Conservation (phyloP, 148 eudicot genomes). For the Chenopodium album region DNA sequence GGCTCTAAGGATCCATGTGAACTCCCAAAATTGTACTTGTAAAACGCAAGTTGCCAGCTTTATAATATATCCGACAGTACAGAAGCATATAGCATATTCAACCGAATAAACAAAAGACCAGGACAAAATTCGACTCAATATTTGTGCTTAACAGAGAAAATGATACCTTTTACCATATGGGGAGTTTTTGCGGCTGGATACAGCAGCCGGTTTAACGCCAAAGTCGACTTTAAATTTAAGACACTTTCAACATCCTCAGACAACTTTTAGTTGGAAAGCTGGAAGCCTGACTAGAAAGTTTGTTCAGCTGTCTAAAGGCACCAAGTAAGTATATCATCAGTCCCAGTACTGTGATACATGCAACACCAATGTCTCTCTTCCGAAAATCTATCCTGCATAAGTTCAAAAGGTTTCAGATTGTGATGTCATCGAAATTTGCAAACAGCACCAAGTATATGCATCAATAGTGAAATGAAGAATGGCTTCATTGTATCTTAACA, state of each 20-base stretch:
- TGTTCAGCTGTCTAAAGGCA: constrained; percentile 12
- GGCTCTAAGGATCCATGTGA: constrained; percentile 21
- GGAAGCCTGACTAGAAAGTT: constrained; percentile 8
- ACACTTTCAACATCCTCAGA: constrained; percentile 8
- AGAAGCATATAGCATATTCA: constrained; percentile 15
- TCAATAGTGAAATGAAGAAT: not conserved
- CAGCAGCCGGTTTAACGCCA: constrained; percentile 11
- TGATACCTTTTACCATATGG: constrained; percentile 1
- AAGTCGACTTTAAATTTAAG: not conserved
- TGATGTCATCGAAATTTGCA: no score
- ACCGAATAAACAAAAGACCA: not conserved
- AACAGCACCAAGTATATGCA: not conserved
- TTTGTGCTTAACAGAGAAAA: not conserved
- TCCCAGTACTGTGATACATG: not conserved
- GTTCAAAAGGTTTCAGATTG: not conserved
- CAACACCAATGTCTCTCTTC: constrained; percentile 2
- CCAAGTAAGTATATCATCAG: not conserved
- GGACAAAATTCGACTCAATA: constrained; percentile 1
- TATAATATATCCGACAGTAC: constrained; percentile 21
- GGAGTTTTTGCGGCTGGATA: constrained; percentile 26
- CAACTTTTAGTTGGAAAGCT: constrained; percentile 19
- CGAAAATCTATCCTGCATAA: constrained; percentile 1
- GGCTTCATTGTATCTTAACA: not conserved
- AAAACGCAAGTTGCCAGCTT: constrained; percentile 25
- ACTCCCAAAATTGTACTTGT: not conserved